A percentile compares a stretch with the other conserved stretches of the same genome.
These are phyloP conservation scores for Tetraselmis chui DNA, from an alignment of 139 green algal species.

Conservation along the genomic window DNA sequence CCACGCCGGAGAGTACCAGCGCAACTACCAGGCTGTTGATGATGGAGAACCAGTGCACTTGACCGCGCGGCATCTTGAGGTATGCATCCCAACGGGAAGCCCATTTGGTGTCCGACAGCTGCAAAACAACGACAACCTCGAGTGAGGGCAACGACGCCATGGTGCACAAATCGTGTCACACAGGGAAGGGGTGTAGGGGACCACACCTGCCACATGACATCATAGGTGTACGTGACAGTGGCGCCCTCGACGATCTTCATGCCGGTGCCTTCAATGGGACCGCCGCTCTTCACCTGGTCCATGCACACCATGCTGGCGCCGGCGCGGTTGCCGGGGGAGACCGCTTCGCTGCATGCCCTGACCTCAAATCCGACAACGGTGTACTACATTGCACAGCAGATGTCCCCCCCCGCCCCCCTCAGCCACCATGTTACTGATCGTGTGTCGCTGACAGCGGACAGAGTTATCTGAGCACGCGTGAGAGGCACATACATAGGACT, in stretches of 20 bases:
- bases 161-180: too few species aligned
- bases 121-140: too few species aligned
- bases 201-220: conserved; percentile 82
- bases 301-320: neutral
- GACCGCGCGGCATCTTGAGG: conserved; percentile 83
- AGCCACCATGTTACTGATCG: too few species aligned
- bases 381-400: conserved; percentile 37
- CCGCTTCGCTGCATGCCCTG: conserved; percentile 61
- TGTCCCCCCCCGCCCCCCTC: too few species aligned
- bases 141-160: too few species aligned
- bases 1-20: conserved; percentile 84
- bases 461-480: too few species aligned
- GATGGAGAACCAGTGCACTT: conserved; percentile 96
- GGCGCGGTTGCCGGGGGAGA: neutral
- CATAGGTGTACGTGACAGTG: conserved; percentile 67
- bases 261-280: neutral
- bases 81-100: conserved; percentile 91
- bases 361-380: conserved; percentile 93
- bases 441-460: too few species aligned
- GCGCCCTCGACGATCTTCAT: neutral
- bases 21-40: conserved; percentile 92
- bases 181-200: too few species aligned
- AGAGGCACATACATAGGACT: neutral
- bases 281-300: neutral
- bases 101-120: conserved; percentile 66